Base-by-base conservation (phyloP, 2,329 filamentous ascomycete genomes). In the Hortaea werneckii region DNA sequence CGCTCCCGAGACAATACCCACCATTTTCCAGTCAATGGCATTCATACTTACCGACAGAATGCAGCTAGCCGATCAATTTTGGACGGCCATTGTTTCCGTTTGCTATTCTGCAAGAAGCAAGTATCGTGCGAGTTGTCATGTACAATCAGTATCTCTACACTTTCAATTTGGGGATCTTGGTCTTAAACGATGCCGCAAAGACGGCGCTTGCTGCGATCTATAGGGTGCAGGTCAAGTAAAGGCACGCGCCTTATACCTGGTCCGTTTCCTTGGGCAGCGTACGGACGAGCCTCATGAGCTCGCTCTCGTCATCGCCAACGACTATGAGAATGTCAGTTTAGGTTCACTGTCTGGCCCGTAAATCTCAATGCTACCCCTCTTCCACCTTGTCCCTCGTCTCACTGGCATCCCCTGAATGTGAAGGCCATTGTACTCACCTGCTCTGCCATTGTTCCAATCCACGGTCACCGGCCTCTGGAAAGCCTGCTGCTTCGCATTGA, bases 391-490 rank as follows among this genome's bases (percentile, higher is more conserved):
- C 20, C 20, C 20, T 20, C 20, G 20, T 20, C 20, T 20, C 20
- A 20, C 4, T 20, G 20, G 20, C 20, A 20, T 20, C 20, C 20
- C 20, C 4, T 2, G 20, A 20, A 20, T 20, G 4, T 20, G 20
- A 20, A 20, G 20, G 26, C n/a, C 6, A 6, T 26, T 10, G 30
- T 34, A 62, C 68, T 45, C 65, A 69, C 85, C 73, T 40, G 82
- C 90, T 65, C 80, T 85, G 53, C 89, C 92, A 65, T 90, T 89
- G 63, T 84, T 87, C 92, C 92, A 96, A 65, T 96, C 90, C 43
- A 96, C 90, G 48, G 83, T 86, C 64, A 95, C 69, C 27, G 90
- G 90, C 54, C 82, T 71, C 58, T 83, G 71, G 65, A 96, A 89
- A 58, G 66, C 78, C 29, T 79, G 74, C 1, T 70, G 68, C 66